Conservation (phyloP, 2,329 filamentous ascomycete species). For the Colletotrichum kahawae region DNA sequence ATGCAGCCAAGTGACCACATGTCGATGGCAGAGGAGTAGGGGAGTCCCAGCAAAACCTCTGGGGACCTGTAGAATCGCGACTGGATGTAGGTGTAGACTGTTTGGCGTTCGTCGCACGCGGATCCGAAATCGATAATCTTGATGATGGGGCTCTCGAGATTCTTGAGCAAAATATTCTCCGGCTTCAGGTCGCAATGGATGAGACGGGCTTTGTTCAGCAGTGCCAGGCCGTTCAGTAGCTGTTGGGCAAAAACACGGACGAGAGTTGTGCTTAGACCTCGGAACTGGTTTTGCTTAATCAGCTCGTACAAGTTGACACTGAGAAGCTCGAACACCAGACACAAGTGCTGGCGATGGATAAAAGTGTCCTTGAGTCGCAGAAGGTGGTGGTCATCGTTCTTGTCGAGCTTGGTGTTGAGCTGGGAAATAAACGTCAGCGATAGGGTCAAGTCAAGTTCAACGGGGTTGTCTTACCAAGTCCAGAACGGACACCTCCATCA, state of each 20-base stretch:
- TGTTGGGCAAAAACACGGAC: conserved; percentile 98
- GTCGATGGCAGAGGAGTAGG: conserved; percentile 97
- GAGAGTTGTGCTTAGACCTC: conserved; percentile 93
- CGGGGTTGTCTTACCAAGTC: conserved; percentile 71
- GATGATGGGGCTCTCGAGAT: conserved; percentile 98
- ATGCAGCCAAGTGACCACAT: conserved; percentile 99
- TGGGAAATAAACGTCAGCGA: conserved; percentile 38
- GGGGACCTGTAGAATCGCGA: conserved; percentile 97
- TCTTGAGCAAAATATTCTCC: conserved; percentile 97
- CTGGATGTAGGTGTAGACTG: conserved; percentile 99
- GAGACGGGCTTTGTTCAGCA: conserved; percentile 93
- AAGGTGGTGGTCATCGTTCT: conserved; percentile 97
- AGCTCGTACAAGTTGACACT: conserved; percentile 98
- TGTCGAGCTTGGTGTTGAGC: conserved; percentile 98
- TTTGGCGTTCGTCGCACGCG: conserved; percentile 96
- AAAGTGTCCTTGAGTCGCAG: conserved; percentile 96
- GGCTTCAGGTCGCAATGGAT: conserved; percentile 99
- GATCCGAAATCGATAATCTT: conserved; percentile 99
- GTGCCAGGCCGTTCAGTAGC: conserved; percentile 86
- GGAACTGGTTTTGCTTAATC: conserved; percentile 99
- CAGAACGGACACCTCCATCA: conserved; percentile 99
- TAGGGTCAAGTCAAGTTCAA: neutral
- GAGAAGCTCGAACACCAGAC: conserved; percentile 92
- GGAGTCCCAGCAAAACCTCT: conserved; percentile 91
- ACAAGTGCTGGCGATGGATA: conserved; percentile 96